phyloP scores from a whole-genome alignment of 2,329 filamentous ascomycete species.

The Cladosporium oxysporum region DNA sequence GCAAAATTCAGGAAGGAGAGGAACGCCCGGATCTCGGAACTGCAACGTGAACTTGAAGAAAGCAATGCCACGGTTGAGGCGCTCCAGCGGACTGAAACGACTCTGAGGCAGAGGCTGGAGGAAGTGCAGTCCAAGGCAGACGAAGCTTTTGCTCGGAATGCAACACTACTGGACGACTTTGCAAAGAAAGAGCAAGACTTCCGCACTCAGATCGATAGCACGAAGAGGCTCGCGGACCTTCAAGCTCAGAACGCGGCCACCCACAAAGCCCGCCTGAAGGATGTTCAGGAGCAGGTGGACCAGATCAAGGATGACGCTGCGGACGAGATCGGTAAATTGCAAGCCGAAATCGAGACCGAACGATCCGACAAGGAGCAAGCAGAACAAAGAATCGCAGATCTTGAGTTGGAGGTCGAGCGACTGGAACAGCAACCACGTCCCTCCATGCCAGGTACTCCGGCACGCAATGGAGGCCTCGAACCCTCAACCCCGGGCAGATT shows the following conservation, averaged over 20 bases:
- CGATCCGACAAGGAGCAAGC: slow-evolving; percentile 62
- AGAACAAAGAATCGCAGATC: slow-evolving; percentile 63
- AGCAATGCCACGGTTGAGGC: slow-evolving; percentile 74
- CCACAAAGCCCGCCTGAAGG: slow-evolving; percentile 68
- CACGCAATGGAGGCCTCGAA: slow-evolving; percentile 42
- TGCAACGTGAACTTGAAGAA: slow-evolving; percentile 88
- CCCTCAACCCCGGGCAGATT: slow-evolving; percentile 31
- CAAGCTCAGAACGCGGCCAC: slow-evolving; percentile 75
- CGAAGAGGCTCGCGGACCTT: slow-evolving; percentile 77
- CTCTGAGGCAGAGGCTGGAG: slow-evolving; percentile 77
- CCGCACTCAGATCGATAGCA: slow-evolving; percentile 80
- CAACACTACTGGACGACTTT: slow-evolving; percentile 81
- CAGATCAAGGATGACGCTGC: slow-evolving; percentile 68
- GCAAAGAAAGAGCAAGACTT: slow-evolving; percentile 83
- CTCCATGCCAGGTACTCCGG: slow-evolving; percentile 54
- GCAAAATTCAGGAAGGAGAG: slow-evolving; percentile 94
- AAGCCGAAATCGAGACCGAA: slow-evolving; percentile 53
- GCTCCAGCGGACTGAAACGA: slow-evolving; percentile 75
- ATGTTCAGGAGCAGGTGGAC: slow-evolving; percentile 65
- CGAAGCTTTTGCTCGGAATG: slow-evolving; percentile 76
- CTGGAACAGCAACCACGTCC: slow-evolving; percentile 45
- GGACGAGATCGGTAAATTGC: slow-evolving; percentile 53
- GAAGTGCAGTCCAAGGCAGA: slow-evolving; percentile 86
- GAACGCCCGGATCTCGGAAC: slow-evolving; percentile 80
- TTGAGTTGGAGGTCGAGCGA: slow-evolving; percentile 64